phyloP scores from a whole-genome alignment of 805 yeast species.

The Yarrowia bubula region DNA sequence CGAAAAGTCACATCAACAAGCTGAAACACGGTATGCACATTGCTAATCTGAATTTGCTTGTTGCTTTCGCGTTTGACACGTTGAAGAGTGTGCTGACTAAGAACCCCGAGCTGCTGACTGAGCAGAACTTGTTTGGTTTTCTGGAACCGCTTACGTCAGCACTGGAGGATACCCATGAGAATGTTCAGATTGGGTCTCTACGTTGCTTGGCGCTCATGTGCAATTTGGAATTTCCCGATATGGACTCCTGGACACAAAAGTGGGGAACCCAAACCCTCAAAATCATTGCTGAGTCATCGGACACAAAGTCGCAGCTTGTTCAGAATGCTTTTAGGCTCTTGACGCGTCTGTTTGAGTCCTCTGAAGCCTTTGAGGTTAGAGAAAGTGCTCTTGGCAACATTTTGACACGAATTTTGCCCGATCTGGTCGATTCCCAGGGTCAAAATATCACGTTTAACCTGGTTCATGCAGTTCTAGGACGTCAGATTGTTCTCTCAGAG shows the following conservation, averaged over 20 bases:
- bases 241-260: slow-evolving; percentile 39
- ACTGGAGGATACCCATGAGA: slow-evolving; percentile 67
- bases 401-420: slow-evolving; percentile 72
- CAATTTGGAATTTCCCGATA: slow-evolving; percentile 58
- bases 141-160: slow-evolving; percentile 67
- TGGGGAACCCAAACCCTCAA: slow-evolving; percentile 41
- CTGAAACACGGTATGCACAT: slow-evolving; percentile 43
- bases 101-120: slow-evolving; percentile 58
- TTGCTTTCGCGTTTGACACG: slow-evolving; percentile 73
- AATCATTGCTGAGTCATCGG: slow-evolving; percentile 70
- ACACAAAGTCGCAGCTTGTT: slow-evolving; percentile 73
- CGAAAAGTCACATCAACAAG: slow-evolving; percentile 37
- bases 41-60: slow-evolving; percentile 59
- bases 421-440: slow-evolving; percentile 81
- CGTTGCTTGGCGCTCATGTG: slow-evolving; percentile 59
- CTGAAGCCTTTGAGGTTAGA: slow-evolving; percentile 61
- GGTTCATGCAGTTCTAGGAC: slow-evolving; percentile 70
- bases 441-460: slow-evolving; percentile 88
- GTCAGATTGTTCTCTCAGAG: slow-evolving; percentile 77
- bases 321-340: slow-evolving; percentile 76
- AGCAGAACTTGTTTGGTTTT: slow-evolving; percentile 64
- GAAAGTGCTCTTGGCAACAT: slow-evolving; percentile 72
- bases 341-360: slow-evolving; percentile 68
- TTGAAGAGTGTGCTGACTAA: slow-evolving; percentile 67
- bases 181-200: slow-evolving; percentile 67